Conservation (phyloP, 1,139 yeast genomes). For the Wickerhamomyces sp. region DNA sequence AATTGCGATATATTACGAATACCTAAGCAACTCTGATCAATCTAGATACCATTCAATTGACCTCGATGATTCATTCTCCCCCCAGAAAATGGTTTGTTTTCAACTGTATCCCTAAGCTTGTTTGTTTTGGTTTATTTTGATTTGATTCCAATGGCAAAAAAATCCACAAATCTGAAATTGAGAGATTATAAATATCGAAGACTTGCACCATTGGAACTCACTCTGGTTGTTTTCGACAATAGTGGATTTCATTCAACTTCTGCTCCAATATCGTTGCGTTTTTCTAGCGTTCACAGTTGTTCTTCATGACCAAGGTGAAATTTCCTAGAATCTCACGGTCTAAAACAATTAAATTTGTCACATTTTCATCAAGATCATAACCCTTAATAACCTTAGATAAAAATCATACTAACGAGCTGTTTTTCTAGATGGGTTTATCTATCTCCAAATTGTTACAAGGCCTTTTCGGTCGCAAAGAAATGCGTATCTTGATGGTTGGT, state of each 20-base stretch:
- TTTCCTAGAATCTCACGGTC: not conserved
- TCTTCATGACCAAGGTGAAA: not conserved
- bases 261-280: too few relatives aligned
- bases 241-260: too few relatives aligned
- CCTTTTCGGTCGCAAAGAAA: conserved; percentile 76
- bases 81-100: not conserved
- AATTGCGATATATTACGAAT: too few relatives aligned
- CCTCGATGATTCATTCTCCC: too few relatives aligned
- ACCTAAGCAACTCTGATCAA: too few relatives aligned
- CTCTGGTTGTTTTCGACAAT: too few relatives aligned
- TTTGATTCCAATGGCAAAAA: not conserved
- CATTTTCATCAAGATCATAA: not conserved
- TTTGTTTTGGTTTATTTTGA: not conserved
- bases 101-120: not conserved
- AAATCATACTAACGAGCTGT: conserved; percentile 13
- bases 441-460: conserved; percentile 84
- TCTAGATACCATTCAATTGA: too few relatives aligned
- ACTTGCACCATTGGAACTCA: too few relatives aligned
- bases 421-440: conserved; percentile 67
- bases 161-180: not conserved
- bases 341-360: not conserved
- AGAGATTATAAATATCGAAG: not conserved
- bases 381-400: not conserved
- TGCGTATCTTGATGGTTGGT: conserved; percentile 95
- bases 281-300: too few relatives aligned